Percentiles rank a stretch among this genome's conserved stretches.
These are phyloP conservation scores for Colletotrichum sidae DNA, from an alignment of 2,329 filamentous ascomycete species.

Conservation along the genomic window DNA sequence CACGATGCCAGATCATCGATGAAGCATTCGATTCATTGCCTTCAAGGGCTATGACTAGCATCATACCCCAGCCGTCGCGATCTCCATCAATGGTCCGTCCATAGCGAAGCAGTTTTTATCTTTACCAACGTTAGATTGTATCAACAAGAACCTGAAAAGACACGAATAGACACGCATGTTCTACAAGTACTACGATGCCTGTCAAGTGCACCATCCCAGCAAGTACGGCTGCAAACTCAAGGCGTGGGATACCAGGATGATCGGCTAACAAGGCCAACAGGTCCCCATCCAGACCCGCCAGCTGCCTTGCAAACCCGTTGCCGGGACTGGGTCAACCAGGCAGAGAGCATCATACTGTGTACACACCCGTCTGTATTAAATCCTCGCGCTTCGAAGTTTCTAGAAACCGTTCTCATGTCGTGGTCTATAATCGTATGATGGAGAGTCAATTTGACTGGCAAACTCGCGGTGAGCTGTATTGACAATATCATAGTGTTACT, in stretches of 20 bases:
- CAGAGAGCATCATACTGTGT: neutral
- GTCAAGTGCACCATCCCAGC: no score
- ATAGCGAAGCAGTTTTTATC: constrained; percentile 15
- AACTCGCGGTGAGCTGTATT: no score
- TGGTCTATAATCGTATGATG: neutral
- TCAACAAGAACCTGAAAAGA: no score
- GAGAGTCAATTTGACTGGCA: neutral
- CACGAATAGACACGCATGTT: no score
- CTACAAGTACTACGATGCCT: no score
- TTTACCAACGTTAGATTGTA: neutral
- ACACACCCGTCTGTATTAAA: neutral
- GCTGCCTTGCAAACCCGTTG: neutral
- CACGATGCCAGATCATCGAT: constrained; percentile 27
- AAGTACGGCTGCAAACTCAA: no score
- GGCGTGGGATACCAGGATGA: neutral
- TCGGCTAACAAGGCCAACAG: neutral
- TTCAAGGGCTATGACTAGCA: constrained; percentile 12
- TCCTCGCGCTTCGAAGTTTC: constrained; percentile 18
- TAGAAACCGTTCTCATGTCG: constrained; percentile 11
- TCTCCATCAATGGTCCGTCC: constrained; percentile 13
- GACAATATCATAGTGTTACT: no score
- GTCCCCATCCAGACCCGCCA: no score
- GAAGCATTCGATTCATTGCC: constrained; percentile 14
- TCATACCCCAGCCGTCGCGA: neutral
- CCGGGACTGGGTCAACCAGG: neutral